Conservation (phyloP, 2,329 filamentous ascomycete genomes). For the Phaeosphaeriaceae sp. region DNA sequence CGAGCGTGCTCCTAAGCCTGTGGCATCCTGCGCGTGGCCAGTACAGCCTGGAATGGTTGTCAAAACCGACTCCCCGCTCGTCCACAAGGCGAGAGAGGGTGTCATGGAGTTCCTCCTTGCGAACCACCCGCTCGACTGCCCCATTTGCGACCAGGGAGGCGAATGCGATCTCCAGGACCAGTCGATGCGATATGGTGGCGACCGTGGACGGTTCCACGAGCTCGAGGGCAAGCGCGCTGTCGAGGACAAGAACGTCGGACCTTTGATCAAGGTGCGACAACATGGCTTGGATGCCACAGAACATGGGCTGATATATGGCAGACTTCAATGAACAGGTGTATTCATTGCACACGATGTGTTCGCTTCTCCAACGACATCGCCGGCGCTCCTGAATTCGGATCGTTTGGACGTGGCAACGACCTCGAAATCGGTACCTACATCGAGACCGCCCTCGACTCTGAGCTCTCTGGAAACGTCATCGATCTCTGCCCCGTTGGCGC, state of each 20-base stretch:
- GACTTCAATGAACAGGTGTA: constrained; percentile 99
- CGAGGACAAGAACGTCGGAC: constrained; percentile 99
- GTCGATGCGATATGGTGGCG: constrained; percentile 97
- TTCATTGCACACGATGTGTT: constrained; percentile 97
- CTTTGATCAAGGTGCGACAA: constrained; percentile 76
- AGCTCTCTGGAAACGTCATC: constrained; percentile 96
- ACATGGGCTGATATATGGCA: constrained; percentile 40
- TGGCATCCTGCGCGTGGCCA: constrained; percentile 98
- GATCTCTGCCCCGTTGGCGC: constrained; percentile 98
- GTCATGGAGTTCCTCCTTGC: constrained; percentile 99
- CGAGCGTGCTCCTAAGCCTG: constrained; percentile 93
- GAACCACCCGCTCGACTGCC: constrained; percentile 95
- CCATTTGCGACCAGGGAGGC: constrained; percentile 97
- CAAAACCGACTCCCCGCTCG: constrained; percentile 94
- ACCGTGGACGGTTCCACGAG: constrained; percentile 97
- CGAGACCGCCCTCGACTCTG: constrained; percentile 90
- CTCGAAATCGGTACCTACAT: constrained; percentile 98
- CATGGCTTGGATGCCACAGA: background rate
- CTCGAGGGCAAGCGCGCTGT: constrained; percentile 94
- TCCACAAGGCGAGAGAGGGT: constrained; percentile 97
- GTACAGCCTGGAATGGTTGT: constrained; percentile 99
- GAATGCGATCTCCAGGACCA: constrained; percentile 99
- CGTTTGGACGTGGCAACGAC: constrained; percentile 93
- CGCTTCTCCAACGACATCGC: constrained; percentile 98
- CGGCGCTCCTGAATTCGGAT: constrained; percentile 93